phyloP scores from a whole-genome alignment of 2,329 filamentous ascomycete species.

The Pseudocercospora cruenta region DNA sequence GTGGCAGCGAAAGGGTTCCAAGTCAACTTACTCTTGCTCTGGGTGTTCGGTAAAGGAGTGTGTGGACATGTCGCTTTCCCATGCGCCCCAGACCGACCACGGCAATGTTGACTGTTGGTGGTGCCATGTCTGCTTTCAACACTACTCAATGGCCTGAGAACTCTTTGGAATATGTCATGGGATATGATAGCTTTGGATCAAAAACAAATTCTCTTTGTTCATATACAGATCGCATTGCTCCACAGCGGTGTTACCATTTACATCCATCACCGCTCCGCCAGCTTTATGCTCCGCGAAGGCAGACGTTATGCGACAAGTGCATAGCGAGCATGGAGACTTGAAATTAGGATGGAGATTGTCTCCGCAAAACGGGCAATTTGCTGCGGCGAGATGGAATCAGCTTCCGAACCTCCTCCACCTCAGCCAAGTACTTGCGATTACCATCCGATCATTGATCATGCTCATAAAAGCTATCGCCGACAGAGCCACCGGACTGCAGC shows the following conservation, averaged over 20 bases:
- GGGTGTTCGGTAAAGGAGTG: constrained; percentile 51
- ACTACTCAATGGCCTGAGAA: neutral
- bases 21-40: constrained; percentile 39
- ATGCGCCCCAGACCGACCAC: constrained; percentile 58
- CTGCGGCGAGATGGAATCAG: neutral
- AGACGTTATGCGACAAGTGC: neutral
- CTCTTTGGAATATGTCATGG: neutral
- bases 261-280: neutral
- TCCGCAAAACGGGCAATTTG: neutral
- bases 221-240: too few species aligned
- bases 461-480: too few species aligned
- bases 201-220: neutral
- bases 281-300: neutral
- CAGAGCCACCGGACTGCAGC: too few species aligned
- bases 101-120: constrained; percentile 44
- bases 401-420: neutral
- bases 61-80: constrained; percentile 57
- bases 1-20: neutral
- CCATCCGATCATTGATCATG: too few species aligned
- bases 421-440: neutral
- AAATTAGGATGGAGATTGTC: neutral
- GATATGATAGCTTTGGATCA: neutral
- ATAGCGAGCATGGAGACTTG: neutral
- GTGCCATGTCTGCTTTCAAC: neutral
- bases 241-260: too few species aligned